Evolutionary conservation across 2,329 filamentous ascomycete species (phyloP).

Genomic region (Phialocephala subalpina): DNA sequence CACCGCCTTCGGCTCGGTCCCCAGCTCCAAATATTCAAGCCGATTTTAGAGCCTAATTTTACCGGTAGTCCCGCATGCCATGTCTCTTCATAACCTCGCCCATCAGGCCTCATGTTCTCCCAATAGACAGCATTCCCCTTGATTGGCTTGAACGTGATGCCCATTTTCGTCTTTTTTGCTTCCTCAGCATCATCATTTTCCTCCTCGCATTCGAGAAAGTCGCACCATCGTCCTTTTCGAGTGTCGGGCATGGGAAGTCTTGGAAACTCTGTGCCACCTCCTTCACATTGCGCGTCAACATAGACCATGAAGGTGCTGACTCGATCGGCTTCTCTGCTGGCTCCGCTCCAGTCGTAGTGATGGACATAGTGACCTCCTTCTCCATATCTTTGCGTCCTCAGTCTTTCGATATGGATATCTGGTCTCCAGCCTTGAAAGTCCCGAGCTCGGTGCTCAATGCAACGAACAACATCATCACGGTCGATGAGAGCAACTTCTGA

Average conservation of each 20-base stretch:
- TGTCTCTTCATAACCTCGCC: constrained; percentile 63
- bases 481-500: constrained; percentile 59
- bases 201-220: constrained; percentile 61
- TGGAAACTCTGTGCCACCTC: constrained; percentile 69
- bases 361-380: constrained; percentile 65
- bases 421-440: constrained; percentile 67
- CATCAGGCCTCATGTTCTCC: constrained; percentile 65
- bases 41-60: constrained; percentile 61
- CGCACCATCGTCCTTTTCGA: constrained; percentile 58
- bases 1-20: constrained; percentile 35
- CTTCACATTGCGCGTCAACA: constrained; percentile 57
- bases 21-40: constrained; percentile 72
- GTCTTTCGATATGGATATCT: constrained; percentile 64
- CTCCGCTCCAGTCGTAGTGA: constrained; percentile 65
- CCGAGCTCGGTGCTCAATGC: constrained; percentile 64
- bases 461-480: constrained; percentile 58
- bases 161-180: constrained; percentile 42
- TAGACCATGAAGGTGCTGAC: constrained; percentile 71
- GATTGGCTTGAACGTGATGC: constrained; percentile 65
- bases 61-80: constrained; percentile 70
- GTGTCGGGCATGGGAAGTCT: constrained; percentile 51
- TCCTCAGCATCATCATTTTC: constrained; percentile 25
- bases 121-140: constrained; percentile 68
- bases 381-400: constrained; percentile 69
- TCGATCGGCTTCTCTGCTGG: constrained; percentile 49